Conservation (phyloP, 78 protist genomes). For the Thecamonas trahens region DNA sequence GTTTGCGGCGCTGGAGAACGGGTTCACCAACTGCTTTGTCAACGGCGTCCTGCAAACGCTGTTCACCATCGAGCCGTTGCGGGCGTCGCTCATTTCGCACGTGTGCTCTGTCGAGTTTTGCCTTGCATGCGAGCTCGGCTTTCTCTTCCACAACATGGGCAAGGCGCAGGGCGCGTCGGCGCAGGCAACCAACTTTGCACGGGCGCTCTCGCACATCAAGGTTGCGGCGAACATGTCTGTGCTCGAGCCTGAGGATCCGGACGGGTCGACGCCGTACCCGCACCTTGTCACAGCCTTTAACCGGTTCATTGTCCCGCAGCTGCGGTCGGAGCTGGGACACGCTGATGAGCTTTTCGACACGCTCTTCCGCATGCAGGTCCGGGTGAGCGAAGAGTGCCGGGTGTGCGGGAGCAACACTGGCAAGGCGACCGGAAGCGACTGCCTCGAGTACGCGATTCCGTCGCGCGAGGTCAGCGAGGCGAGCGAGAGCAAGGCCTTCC, state of each 20-base stretch:
- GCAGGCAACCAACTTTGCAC: slow-evolving; percentile 14
- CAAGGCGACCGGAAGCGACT: no score
- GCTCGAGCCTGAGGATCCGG: no score
- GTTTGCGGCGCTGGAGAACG: slow-evolving; percentile 58
- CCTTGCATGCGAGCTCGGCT: slow-evolving; percentile 59
- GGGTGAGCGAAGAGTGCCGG: no score
- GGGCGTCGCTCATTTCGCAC: slow-evolving; percentile 30
- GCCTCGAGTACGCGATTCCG: no score
- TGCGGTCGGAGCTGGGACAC: slow-evolving; percentile 36
- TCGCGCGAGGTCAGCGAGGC: no score
- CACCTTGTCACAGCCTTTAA: slow-evolving; percentile 33
- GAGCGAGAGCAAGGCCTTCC: no score
- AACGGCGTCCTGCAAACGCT: slow-evolving; percentile 58
- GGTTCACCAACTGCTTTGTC: slow-evolving; percentile 40
- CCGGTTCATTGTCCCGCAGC: slow-evolving; percentile 46
- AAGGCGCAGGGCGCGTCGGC: not conserved
- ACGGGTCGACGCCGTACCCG: not conserved
- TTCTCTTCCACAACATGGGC: slow-evolving; percentile 41
- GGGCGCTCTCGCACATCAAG: no score
- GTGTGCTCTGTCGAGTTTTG: slow-evolving; percentile 47
- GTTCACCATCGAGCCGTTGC: slow-evolving; percentile 55
- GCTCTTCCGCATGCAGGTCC: no score
- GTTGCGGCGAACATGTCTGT: no score
- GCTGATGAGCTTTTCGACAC: no score
- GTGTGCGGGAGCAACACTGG: no score